Percentiles rank a stretch among this genome's conserved stretches.
Evolutionary conservation across 2,329 filamentous ascomycete genomes (phyloP).

Genomic region (Aspergillus fructus): DNA sequence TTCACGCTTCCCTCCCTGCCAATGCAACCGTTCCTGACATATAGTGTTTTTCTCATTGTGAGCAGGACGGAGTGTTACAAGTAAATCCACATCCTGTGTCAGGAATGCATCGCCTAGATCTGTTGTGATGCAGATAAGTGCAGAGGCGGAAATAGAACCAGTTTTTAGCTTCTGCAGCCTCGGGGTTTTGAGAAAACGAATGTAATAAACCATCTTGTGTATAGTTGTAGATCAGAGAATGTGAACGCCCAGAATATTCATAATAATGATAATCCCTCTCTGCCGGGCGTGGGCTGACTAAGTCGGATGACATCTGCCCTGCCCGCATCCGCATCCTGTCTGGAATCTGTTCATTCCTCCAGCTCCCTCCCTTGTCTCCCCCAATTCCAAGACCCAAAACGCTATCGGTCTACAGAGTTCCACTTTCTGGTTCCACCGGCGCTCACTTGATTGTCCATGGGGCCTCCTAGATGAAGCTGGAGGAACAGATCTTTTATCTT

Average conservation of each 20-base stretch:
- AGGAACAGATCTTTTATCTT: background rate
- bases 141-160: slow-evolving; percentile 45
- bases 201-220: slow-evolving; percentile 56
- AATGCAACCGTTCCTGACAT: slow-evolving; percentile 26
- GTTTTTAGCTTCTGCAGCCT: slow-evolving; percentile 44
- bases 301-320: slow-evolving; percentile 27
- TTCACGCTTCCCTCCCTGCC: slow-evolving; percentile 37
- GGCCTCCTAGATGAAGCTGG: slow-evolving; percentile 12
- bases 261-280: background rate
- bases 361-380: slow-evolving; percentile 11
- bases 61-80: slow-evolving; percentile 23
- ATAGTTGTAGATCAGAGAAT: background rate
- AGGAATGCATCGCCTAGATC: slow-evolving; percentile 67
- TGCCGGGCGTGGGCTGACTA: slow-evolving; percentile 28
- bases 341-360: slow-evolving; percentile 15
- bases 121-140: slow-evolving; percentile 64
- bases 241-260: background rate
- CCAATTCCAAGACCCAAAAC: slow-evolving; percentile 1
- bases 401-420: background rate
- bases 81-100: slow-evolving; percentile 40
- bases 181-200: slow-evolving; percentile 68
- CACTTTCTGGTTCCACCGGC: background rate
- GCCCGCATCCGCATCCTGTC: background rate
- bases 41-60: slow-evolving; percentile 18
- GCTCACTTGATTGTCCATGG: slow-evolving; percentile 12